Evolutionary conservation across 805 yeast genomes (phyloP), one percentile per base, ranked within the genome.

Genomic region (Kodamaea neixiangensis): DNA sequence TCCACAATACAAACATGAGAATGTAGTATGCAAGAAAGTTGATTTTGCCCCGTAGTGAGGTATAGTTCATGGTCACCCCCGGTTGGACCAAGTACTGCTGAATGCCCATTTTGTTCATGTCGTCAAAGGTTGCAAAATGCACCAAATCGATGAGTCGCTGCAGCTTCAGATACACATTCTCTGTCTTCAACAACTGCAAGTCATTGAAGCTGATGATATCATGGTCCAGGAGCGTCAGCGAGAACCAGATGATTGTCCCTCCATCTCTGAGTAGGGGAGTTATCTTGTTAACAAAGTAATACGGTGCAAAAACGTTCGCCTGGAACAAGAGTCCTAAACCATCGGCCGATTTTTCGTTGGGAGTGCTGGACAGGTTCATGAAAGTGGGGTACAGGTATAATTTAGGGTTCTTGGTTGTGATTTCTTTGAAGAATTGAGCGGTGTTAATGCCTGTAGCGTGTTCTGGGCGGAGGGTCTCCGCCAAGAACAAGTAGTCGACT

Each of bases 301-400:
- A 92, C 2, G 98, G 98, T 0, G 96, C 96, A 69, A 94, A 89
- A 7, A 93, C 97, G 64, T 93, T 93, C 4, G 94, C 94, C 70
- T 93, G 96, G 72, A 93, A 94, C 3, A 91, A 89, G 18, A 87
- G 70, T 1, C 98, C 97, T 75, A 93, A 58, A 0, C 82, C 91
- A 67, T 93, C 98, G 13, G 63, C 66, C 1, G 96, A 82, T 60
- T 79, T 82, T 20, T 84, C 83, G 3, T 20, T 13, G 11, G 39
- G 38, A 4, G 43, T 15, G 6, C 21, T 14, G 6, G 47, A 13
- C n/a, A 94, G 98, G 35, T 85, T 78, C 66, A 92, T 89, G 69
- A 87, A 92, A 1, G 85, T 81, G 6, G 97, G 97, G 54, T 22
- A 48, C 96, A n/a, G 97, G 40, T 44, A 44, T 17, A 15, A n/a